Evolutionary conservation across 192 early-diverging fungal genomes (phyloP), one percentile per base, ranked within the genome.

Genomic region (Coemansia sp.): DNA sequence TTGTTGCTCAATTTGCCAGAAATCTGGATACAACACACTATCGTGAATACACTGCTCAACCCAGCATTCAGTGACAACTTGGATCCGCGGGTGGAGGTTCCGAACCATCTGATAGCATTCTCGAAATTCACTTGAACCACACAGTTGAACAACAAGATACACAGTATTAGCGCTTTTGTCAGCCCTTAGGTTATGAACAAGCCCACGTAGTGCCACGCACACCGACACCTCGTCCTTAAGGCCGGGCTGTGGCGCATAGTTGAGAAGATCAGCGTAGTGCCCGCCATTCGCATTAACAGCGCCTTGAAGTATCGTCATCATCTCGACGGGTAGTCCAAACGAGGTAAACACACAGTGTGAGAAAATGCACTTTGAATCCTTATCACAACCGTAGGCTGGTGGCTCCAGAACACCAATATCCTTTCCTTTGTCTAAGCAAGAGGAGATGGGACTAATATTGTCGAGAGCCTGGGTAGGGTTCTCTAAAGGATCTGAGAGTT

Each of bases 1-100:
- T 16, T 59, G 57, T 7, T 59, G 38, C 53, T 55, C 72, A 42
- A 76, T 66, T 5, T 61, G 39, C 43, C 25, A 44, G 40, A 67
- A 77, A 49, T 79, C 71, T 9, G 81, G 76, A 54, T 82, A 77
- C 5, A 78, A 63, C 5, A 40, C 17, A 20, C 65, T 22, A 12
- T 81, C 81, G 3, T 88, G 73, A 11, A 88, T 20, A 44, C 88
- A 90, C 46, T 71, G 65, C 56, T 90, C 86, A 11, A 90, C 53
- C 88, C 88, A 90, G 60, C 78, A 88, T 53, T 87, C 83, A 44
- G 85, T 87, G 37, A 87, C 86, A 45, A 87, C 55, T 44, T 74
- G 73, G 19, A 80, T 63, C 7, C 5, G 42, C 12, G 32, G 60
- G 41, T 56, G 41, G 11, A 13, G 12, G 1, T 11, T 25, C 16